phyloP scores from a whole-genome alignment of 2,329 filamentous ascomycete species.

The Myriosclerotinia duriaeana region DNA sequence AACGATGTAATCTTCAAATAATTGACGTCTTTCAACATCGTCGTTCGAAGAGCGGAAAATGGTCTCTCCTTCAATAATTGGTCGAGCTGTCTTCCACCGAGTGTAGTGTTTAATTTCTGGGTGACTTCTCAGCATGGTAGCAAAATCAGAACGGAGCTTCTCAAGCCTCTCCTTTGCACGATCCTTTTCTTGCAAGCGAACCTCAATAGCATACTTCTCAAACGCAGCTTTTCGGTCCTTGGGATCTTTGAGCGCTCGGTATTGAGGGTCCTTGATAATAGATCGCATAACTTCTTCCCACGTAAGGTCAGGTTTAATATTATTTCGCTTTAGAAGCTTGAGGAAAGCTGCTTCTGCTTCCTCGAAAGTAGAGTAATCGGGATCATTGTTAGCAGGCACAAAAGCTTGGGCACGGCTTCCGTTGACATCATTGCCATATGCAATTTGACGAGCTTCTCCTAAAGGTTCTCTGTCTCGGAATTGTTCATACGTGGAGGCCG shows the following conservation, averaged over 20 bases:
- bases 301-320: conserved; percentile 85
- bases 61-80: conserved; percentile 91
- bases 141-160: conserved; percentile 91
- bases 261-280: conserved; percentile 87
- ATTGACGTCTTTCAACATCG: conserved; percentile 80
- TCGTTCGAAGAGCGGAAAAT: conserved; percentile 90
- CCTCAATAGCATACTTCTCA: conserved; percentile 90
- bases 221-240: conserved; percentile 88
- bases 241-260: conserved; percentile 88
- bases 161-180: conserved; percentile 88
- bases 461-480: conserved; percentile 44
- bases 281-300: conserved; percentile 88
- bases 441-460: conserved; percentile 58
- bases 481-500: conserved; percentile 38
- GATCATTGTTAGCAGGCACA: conserved; percentile 65
- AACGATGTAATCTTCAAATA: conserved; percentile 91
- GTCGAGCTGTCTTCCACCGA: conserved; percentile 91
- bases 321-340: conserved; percentile 81
- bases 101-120: conserved; percentile 97
- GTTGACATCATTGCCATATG: conserved; percentile 54
- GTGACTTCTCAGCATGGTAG: conserved; percentile 92
- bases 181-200: conserved; percentile 89
- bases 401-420: conserved; percentile 54
- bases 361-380: conserved; percentile 75
- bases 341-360: conserved; percentile 92